Conservation (phyloP, 2,329 filamentous ascomycete species). For the Epichloe gansuensis region DNA sequence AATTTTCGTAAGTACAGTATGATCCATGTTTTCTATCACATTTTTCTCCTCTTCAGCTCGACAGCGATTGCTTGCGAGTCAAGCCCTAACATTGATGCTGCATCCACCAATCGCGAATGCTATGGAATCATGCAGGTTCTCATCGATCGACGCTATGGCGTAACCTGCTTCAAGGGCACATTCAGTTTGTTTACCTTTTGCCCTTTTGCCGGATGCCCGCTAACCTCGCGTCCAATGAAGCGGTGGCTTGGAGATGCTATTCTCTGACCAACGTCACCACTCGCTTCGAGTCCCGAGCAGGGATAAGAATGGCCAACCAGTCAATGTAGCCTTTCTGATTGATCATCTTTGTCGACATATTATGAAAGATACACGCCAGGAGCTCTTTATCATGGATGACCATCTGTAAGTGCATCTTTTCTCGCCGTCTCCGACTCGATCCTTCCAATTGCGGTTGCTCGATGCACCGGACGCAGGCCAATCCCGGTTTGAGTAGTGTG, state of each 20-base stretch:
- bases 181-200: background rate
- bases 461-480: background rate
- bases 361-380: conserved; percentile 76
- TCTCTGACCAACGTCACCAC: conserved; percentile 69
- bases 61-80: background rate
- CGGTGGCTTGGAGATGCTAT: conserved; percentile 89
- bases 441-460: background rate
- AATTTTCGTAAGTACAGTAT: conserved; percentile 45
- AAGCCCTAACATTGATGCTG: background rate
- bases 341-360: conserved; percentile 64
- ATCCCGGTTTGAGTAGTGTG: background rate
- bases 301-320: conserved; percentile 44
- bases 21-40: background rate
- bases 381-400: conserved; percentile 78
- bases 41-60: background rate
- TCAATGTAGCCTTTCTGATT: conserved; percentile 67
- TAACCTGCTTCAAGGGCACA: background rate
- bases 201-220: background rate
- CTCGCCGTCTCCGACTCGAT: conserved; percentile 5
- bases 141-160: background rate
- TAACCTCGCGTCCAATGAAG: conserved; percentile 29
- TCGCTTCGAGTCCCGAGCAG: conserved; percentile 53
- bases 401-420: conserved; percentile 59
- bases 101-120: conserved; percentile 1
- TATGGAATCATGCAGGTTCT: background rate